Conservation (phyloP, 2,329 filamentous ascomycete species). For the Arthrobotrys musiformis region DNA sequence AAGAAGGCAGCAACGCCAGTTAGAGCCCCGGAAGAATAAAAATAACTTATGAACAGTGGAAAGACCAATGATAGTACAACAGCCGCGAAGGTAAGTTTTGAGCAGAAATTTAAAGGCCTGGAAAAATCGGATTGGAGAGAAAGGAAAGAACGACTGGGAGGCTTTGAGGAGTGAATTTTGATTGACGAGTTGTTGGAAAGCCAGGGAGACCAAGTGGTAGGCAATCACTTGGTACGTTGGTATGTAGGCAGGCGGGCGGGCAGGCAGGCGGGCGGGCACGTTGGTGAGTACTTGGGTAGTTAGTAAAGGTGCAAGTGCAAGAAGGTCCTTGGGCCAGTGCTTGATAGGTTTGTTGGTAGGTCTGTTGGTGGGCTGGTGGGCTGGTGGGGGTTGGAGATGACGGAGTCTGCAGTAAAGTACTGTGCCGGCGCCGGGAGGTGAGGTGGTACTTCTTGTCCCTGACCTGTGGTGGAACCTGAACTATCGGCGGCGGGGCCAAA, state of each 20-base stretch:
- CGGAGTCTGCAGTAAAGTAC: slow-evolving; percentile 4
- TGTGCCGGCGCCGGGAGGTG: slow-evolving; percentile 4
- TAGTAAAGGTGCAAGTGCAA: background rate
- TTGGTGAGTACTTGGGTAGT: background rate
- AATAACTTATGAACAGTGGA: slow-evolving; percentile 21
- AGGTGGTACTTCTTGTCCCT: too few species aligned
- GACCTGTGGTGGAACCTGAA: background rate
- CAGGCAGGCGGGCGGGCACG: too few species aligned
- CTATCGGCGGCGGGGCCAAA: slow-evolving; percentile 19
- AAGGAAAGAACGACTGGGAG: slow-evolving; percentile 51
- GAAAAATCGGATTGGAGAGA: slow-evolving; percentile 11
- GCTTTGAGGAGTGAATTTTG: slow-evolving; percentile 55
- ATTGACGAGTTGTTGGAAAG: slow-evolving; percentile 24
- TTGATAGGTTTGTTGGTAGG: background rate
- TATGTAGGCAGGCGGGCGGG: too few species aligned
- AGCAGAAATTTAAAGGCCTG: slow-evolving; percentile 4
- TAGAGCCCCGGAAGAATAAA: slow-evolving; percentile 21
- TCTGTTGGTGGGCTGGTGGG: slow-evolving; percentile 24
- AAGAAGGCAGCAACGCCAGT: slow-evolving; percentile 35
- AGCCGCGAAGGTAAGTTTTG: slow-evolving; percentile 19
- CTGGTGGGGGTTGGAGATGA: slow-evolving; percentile 22
- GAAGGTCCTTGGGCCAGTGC: too few species aligned
- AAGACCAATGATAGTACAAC: slow-evolving; percentile 39
- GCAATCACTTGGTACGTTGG: slow-evolving; percentile 13
- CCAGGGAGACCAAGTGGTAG: slow-evolving; percentile 16